These are phyloP conservation scores for Agrocybe praecox DNA, from an alignment of 768 basidiomycete genomes.

Conservation along the genomic window DNA sequence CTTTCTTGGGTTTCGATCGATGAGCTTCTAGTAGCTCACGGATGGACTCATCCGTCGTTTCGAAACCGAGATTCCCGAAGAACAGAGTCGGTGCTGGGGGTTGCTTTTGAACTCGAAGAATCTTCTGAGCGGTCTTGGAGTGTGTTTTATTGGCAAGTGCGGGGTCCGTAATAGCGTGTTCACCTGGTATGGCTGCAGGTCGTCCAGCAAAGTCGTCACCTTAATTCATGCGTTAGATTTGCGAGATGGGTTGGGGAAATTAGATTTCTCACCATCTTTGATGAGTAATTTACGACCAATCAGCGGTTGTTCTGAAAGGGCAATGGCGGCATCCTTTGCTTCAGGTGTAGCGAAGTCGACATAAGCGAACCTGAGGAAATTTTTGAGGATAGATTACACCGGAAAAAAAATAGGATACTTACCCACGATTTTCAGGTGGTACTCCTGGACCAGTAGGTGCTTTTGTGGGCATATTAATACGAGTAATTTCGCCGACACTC, in stretches of 20 bases:
- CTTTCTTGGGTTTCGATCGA: slow-evolving; percentile 37
- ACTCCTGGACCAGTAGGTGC: slow-evolving; percentile 45
- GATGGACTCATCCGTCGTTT: slow-evolving; percentile 80
- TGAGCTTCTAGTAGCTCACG: slow-evolving; percentile 75
- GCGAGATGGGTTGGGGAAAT: not conserved
- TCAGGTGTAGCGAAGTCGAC: slow-evolving; percentile 88
- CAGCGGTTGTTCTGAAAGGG: slow-evolving; percentile 77
- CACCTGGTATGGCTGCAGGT: slow-evolving; percentile 49
- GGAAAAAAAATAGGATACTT: slow-evolving; percentile 28
- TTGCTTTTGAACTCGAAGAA: slow-evolving; percentile 78
- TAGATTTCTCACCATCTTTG: slow-evolving; percentile 74
- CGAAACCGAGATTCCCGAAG: slow-evolving; percentile 91
- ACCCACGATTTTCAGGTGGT: slow-evolving; percentile 81
- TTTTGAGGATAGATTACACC: slow-evolving; percentile 1
- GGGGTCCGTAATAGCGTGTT: slow-evolving; percentile 31
- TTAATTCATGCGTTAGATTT: slow-evolving; percentile 27
- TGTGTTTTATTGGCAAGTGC: slow-evolving; percentile 39
- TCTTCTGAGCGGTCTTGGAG: slow-evolving; percentile 77
- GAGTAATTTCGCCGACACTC: slow-evolving; percentile 71
- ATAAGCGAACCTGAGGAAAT: slow-evolving; percentile 80
- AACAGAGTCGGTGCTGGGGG: slow-evolving; percentile 86
- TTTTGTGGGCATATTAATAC: slow-evolving; percentile 88
- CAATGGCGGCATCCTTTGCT: slow-evolving; percentile 73
- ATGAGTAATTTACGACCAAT: slow-evolving; percentile 89
- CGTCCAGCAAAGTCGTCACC: slow-evolving; percentile 77